Conservation (phyloP, 2,329 filamentous ascomycete genomes). For the Volutella citrinella region DNA sequence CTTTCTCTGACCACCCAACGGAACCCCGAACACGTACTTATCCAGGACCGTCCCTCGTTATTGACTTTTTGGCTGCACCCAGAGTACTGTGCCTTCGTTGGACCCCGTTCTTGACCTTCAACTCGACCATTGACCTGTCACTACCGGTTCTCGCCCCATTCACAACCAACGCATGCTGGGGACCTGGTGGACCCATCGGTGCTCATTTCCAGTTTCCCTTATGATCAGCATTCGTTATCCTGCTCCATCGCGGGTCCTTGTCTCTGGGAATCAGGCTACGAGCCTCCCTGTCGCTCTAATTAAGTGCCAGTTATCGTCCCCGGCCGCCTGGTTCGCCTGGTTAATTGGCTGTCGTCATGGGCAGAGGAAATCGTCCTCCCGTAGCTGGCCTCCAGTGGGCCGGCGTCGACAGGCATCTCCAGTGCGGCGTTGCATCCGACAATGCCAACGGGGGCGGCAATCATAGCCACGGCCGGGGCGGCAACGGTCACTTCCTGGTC, state of each 20-base stretch:
- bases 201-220: conserved; percentile 24
- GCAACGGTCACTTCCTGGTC: conserved; percentile 13
- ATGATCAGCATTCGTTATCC: conserved; percentile 24
- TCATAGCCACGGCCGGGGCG: conserved; percentile 12
- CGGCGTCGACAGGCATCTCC: conserved; percentile 15
- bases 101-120: no score
- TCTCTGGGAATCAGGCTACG: no score
- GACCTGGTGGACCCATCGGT: conserved; percentile 23
- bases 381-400: conserved; percentile 19
- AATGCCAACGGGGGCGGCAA: conserved; percentile 10
- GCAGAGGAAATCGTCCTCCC: conserved; percentile 21
- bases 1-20: no score
- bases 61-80: no score
- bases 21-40: no score
- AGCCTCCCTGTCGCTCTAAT: conserved; percentile 19
- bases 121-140: no score
- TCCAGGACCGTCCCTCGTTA: no score
- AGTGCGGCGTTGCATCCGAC: conserved; percentile 12
- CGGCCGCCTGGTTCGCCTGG: no score
- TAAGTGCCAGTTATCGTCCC: no score
- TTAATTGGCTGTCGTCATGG: conserved; percentile 21
- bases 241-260: conserved; percentile 22
- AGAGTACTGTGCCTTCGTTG: no score
- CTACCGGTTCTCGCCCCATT: no score
- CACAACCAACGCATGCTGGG: no score